Percentiles rank a stretch among this genome's conserved stretches.
phyloP scores from a whole-genome alignment of 2,329 filamentous ascomycete genomes.

The Hypoxylon sp. region DNA sequence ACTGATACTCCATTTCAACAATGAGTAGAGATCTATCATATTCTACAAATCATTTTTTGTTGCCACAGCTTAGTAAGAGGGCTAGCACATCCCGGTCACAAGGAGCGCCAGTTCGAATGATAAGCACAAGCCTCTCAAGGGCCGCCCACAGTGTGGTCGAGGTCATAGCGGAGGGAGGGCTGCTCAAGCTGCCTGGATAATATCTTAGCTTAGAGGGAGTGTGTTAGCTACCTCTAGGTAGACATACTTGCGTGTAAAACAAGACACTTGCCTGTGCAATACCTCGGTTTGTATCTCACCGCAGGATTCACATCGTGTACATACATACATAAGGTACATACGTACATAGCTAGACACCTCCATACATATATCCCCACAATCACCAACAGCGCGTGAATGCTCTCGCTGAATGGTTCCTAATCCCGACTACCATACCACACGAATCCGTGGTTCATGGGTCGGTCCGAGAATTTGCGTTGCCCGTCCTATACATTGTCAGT shows the following conservation, averaged over 20 bases:
- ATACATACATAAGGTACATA: conserved; percentile 22
- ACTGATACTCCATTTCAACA: conserved; percentile 22
- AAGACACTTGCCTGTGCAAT: conserved; percentile 37
- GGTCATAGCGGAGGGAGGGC: conserved; percentile 18
- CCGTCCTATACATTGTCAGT: conserved; percentile 14
- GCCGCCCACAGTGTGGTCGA: conserved; percentile 5
- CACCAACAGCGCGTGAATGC: conserved; percentile 25
- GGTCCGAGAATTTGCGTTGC: conserved; percentile 20
- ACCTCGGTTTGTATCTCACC: conserved; percentile 35
- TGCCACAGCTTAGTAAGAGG: conserved; percentile 25
- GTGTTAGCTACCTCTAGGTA: conserved; percentile 7
- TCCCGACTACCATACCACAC: conserved; percentile 13
- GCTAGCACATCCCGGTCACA: background rate
- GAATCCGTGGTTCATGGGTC: conserved; percentile 20
- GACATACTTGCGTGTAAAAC: conserved; percentile 14
- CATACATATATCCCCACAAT: conserved; percentile 25
- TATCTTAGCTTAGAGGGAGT: conserved; percentile 12
- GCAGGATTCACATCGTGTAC: conserved; percentile 43
- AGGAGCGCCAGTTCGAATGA: conserved; percentile 19
- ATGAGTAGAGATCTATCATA: conserved; percentile 14
- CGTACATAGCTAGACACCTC: conserved; percentile 7
- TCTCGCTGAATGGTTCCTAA: conserved; percentile 21
- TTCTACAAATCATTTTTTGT: conserved; percentile 27
- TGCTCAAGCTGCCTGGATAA: conserved; percentile 23
- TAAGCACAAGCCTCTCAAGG: conserved; percentile 13